Evolutionary conservation across 1,139 yeast species (phyloP), one percentile per base, ranked within the genome.

Genomic region (Geotrichum klebahnii): DNA sequence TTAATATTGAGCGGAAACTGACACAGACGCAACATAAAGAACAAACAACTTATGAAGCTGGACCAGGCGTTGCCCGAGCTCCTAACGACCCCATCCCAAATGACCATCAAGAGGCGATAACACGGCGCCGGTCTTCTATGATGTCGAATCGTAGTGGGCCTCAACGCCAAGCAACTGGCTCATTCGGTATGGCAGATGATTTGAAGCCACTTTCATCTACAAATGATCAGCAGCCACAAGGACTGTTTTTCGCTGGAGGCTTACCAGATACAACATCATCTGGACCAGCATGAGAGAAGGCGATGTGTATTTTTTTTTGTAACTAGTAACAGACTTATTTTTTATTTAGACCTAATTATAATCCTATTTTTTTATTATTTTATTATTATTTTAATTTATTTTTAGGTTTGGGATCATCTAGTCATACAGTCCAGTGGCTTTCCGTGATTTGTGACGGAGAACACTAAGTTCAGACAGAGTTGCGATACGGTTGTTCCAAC

Each of bases 11-110:
- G 59, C 67, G 72, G 16, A 59, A 65, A 10, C 58, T 69, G 44
- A 66, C 71, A 12, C 57, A 56, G 50, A 66, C 71, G 9, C 49
- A 59, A 37, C 72, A 68, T 57, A 65, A 67, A 57, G 56, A 58
- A 19, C 70, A 67, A 50, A 57, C 49, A 16, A 55, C 46, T 26
- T 9, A 24, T 6, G 34, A 42, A 20, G 53, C 42, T 2, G 65
- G 66, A 19, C 58, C 60, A 42, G 69, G 69, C 12, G 65, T 62
- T 6, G 70, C 71, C 5, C 60, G 70, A 14, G 57, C 61, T 20
- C 66, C 63, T 28, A 14, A 36, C 35, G 36, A 35, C 20, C 19
- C 22, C 23, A 29, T 19, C 14, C 28, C 34, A 8, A n/a, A 6
- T 8, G 36, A 35, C 19, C 14, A 12, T n/a, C 20, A 28, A 12